Evolutionary conservation across 1,284 basidiomycete species (phyloP).

Genomic region (Veloporphyrellus conicus): DNA sequence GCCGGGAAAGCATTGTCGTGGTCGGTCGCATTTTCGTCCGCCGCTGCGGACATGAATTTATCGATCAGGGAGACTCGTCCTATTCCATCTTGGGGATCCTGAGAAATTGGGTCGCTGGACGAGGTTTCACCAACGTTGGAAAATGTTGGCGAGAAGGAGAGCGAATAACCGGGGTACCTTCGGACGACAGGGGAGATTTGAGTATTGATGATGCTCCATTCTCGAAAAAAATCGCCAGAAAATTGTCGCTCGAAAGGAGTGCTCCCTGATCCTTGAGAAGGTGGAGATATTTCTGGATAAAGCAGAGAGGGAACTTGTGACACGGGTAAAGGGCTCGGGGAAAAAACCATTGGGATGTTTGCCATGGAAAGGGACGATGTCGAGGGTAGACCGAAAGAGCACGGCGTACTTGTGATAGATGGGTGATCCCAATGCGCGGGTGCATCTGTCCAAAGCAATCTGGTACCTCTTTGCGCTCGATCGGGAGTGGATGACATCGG

Average conservation of each 20-base stretch:
- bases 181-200: conserved; percentile 26
- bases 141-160: conserved; percentile 8
- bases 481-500: conserved; percentile 15
- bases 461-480: conserved; percentile 2
- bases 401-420: conserved; percentile 6
- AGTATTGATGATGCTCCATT: conserved; percentile 14
- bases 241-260: conserved; percentile 34
- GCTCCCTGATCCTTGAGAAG: conserved; percentile 22
- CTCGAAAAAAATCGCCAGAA: conserved; percentile 15
- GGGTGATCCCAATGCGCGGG: conserved; percentile 1
- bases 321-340: conserved; percentile 29
- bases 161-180: conserved; percentile 1
- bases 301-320: conserved; percentile 18
- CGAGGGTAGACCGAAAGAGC: conserved; percentile 7
- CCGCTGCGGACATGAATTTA: conserved; percentile 29
- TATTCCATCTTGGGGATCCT: conserved; percentile 4
- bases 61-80: conserved; percentile 28
- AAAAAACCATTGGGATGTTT: conserved; percentile 18
- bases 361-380: conserved; percentile 12
- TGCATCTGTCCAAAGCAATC: neutral
- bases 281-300: conserved; percentile 27
- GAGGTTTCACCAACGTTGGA: conserved; percentile 1
- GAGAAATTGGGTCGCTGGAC: conserved; percentile 1
- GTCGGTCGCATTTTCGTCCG: conserved; percentile 10
- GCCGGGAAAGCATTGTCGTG: neutral